Base-by-base conservation (phyloP, 106 monocot species). In the Chionographis japonica region DNA sequence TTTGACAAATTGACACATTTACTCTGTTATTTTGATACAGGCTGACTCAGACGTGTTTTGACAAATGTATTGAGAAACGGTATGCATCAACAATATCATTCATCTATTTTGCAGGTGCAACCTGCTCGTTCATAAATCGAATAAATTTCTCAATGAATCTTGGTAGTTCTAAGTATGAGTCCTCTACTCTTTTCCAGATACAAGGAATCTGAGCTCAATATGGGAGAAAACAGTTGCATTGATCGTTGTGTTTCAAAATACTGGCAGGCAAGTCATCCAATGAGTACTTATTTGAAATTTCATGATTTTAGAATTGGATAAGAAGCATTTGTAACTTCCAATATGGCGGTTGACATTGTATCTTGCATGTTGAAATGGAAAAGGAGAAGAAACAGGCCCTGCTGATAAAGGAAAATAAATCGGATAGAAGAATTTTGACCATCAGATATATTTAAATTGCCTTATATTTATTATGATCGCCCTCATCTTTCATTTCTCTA, bases 171-270 rank as follows among this genome's bases (percentile, higher is more conserved):
- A 36, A 39, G 16, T 61, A 13, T 40, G 13, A 52, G 17, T 43
- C 12, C n/a, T 60, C 8, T 19, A 16, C 56, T 18, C 40, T 36
- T 67, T 62, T 61, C 5, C 68, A 97, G 95, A 72, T 89, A 89
- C 27, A 92, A 89, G 78, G 95, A 97, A 74, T 75, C 95, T 57
- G 95, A 97, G 80, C 86, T 97, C 62, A 92, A 97, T 66, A 92
- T 97, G 95, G 92, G 92, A 56, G 95, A 97, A 72, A 97, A 89
- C 67, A 92, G 89, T 66, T 97, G 95, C 82, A 97, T 97, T 60
- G 95, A 95, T 61, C 91, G 95, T 19, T 95, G 95, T 58, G 91
- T 92, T 78, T 77, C 95, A 54, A 95, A 97, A 67, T 97, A 97
- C 74, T 97, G 95, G 95, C 95, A 92, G 91, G 95, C 78, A 80